phyloP scores from a whole-genome alignment of 192 early-diverging fungal genomes.

The Coemansia sp. region DNA sequence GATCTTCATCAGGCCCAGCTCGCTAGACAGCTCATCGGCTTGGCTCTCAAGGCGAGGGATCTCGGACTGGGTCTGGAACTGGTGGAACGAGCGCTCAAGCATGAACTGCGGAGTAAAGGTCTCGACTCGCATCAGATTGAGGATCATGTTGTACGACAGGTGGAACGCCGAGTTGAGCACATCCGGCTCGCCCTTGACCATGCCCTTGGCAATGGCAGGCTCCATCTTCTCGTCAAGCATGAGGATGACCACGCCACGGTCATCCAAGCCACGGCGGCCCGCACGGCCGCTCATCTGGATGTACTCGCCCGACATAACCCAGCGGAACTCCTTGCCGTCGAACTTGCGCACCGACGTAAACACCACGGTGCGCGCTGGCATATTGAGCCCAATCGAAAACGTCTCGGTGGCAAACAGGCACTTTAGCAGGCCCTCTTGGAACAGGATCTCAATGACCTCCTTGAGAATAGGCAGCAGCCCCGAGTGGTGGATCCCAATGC shows the following conservation, averaged over 20 bases:
- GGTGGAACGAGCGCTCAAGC: slow-evolving; percentile 87
- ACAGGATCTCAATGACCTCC: slow-evolving; percentile 96
- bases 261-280: slow-evolving; percentile 94
- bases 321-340: slow-evolving; percentile 85
- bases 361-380: slow-evolving; percentile 98
- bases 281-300: slow-evolving; percentile 99
- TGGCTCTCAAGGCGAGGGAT: slow-evolving; percentile 70
- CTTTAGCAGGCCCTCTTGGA: slow-evolving; percentile 95
- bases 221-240: slow-evolving; percentile 97
- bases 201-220: slow-evolving; percentile 83
- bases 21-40: slow-evolving; percentile 46
- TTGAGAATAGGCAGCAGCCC: slow-evolving; percentile 94
- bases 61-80: slow-evolving; percentile 84
- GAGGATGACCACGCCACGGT: slow-evolving; percentile 94
- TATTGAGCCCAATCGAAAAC: slow-evolving; percentile 98
- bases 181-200: slow-evolving; percentile 86
- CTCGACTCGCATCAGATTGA: slow-evolving; percentile 93
- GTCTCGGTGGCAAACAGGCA: slow-evolving; percentile 99
- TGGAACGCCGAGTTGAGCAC: slow-evolving; percentile 94
- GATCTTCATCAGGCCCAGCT: slow-evolving; percentile 55
- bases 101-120: slow-evolving; percentile 90
- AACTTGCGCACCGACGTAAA: slow-evolving; percentile 92
- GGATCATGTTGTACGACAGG: slow-evolving; percentile 93
- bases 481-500: slow-evolving; percentile 96
- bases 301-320: slow-evolving; percentile 91